Conservation (phyloP, 1,284 basidiomycete species). For the Gymnopus androsaceus region DNA sequence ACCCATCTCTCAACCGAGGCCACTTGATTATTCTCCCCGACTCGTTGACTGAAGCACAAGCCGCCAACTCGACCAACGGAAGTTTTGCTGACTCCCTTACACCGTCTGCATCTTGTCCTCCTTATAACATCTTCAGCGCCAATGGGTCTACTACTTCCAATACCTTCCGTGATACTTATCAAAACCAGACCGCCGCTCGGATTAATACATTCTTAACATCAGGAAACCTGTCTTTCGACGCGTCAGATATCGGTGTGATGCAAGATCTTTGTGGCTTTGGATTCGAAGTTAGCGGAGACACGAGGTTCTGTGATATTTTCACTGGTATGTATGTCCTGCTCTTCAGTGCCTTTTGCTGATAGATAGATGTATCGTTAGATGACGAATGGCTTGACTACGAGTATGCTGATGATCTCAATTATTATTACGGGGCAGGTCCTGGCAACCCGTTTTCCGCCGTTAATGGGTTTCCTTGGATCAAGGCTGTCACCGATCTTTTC, state of each 20-base stretch:
- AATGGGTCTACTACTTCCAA: constrained; percentile 28
- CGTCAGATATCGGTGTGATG: constrained; percentile 42
- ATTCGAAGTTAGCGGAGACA: constrained; percentile 39
- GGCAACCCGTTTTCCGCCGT: constrained; percentile 44
- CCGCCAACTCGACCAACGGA: constrained; percentile 26
- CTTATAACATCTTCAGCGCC: constrained; percentile 31
- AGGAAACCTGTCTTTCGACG: constrained; percentile 32
- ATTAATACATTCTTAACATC: constrained; percentile 39
- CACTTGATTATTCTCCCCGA: constrained; percentile 38
- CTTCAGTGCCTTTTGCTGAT: background rate
- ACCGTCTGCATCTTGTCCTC: constrained; percentile 39
- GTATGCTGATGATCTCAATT: constrained; percentile 57
- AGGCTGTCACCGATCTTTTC: constrained; percentile 41
- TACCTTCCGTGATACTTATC: constrained; percentile 35
- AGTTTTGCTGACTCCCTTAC: constrained; percentile 47
- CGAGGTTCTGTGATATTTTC: constrained; percentile 35
- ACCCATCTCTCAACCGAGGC: constrained; percentile 34
- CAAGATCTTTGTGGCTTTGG: constrained; percentile 45
- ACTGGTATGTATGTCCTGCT: background rate
- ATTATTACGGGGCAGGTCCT: constrained; percentile 48
- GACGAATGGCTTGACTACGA: constrained; percentile 56
- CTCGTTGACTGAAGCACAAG: constrained; percentile 27
- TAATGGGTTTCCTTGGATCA: constrained; percentile 42
- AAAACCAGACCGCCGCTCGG: constrained; percentile 31
- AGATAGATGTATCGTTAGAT: constrained; percentile 37